A percentile compares a stretch with the other conserved stretches of the same genome.
Evolutionary conservation across 164 flowering plant species (phyloP).

Genomic region (Nelumbo lutea): DNA sequence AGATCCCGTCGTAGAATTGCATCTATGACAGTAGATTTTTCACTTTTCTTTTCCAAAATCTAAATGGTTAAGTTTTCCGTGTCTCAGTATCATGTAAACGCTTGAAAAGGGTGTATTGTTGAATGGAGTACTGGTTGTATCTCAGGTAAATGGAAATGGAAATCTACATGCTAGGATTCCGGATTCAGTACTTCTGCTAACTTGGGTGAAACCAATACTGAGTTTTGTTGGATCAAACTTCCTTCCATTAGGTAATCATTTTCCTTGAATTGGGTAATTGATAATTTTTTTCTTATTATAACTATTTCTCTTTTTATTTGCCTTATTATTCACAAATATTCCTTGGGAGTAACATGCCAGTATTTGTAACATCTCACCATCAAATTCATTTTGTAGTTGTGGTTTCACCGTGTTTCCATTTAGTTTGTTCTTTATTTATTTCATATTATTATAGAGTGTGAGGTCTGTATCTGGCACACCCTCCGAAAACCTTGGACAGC

Average conservation of each 20-base stretch:
- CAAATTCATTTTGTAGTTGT: neutral
- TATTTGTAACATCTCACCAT: too few species aligned
- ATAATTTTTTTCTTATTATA: neutral
- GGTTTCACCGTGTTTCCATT: neutral
- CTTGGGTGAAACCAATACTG: conserved; percentile 29
- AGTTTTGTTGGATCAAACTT: conserved; percentile 41
- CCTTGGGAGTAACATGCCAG: too few species aligned
- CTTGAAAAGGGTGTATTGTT: neutral
- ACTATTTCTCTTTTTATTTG: neutral
- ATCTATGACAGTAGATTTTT: too few species aligned
- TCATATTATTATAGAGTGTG: too few species aligned
- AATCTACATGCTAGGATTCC: neutral
- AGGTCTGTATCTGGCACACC: too few species aligned
- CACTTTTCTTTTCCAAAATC: too few species aligned
- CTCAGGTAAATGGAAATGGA: conserved; percentile 27
- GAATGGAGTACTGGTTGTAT: neutral
- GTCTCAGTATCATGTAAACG: neutral
- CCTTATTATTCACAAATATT: too few species aligned
- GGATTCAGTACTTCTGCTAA: conserved; percentile 6
- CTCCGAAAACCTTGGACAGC: too few species aligned
- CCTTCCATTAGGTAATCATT: conserved; percentile 55
- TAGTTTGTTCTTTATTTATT: too few species aligned
- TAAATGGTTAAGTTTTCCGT: neutral
- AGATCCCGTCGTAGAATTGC: too few species aligned
- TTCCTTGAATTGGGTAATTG: neutral